Evolutionary conservation across 1,284 basidiomycete genomes (phyloP).

Genomic region (Ustilago lituana): DNA sequence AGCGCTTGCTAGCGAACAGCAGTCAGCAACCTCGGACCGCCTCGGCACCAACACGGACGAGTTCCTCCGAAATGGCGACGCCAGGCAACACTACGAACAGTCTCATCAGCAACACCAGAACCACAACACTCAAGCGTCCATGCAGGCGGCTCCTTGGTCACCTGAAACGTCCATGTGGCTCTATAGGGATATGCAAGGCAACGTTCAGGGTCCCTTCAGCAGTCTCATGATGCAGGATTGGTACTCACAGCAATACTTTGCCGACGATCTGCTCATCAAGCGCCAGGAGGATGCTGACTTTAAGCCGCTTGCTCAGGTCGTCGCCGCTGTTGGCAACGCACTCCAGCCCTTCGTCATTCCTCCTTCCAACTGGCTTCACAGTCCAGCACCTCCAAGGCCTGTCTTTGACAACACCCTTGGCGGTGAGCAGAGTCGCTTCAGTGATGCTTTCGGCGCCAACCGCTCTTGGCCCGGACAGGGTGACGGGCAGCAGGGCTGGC

Average conservation of each 20-base stretch:
- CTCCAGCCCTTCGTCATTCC: constrained; percentile 67
- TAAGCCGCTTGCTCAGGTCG: constrained; percentile 65
- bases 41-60: constrained; percentile 16
- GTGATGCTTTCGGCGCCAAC: constrained; percentile 21
- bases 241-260: constrained; percentile 91
- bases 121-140: constrained; percentile 8
- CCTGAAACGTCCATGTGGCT: constrained; percentile 83
- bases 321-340: constrained; percentile 64
- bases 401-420: constrained; percentile 18
- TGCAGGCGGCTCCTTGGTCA: constrained; percentile 55
- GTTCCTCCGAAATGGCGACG: constrained; percentile 20
- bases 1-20: constrained; percentile 17
- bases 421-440: constrained; percentile 34
- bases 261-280: constrained; percentile 83
- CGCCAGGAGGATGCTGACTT: constrained; percentile 71
- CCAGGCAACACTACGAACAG: constrained; percentile 18
- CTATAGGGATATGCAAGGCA: constrained; percentile 88
- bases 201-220: constrained; percentile 92
- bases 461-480: constrained; percentile 18
- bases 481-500: constrained; percentile 38
- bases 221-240: constrained; percentile 94
- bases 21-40: background rate
- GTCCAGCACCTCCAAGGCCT: constrained; percentile 16
- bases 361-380: constrained; percentile 43
- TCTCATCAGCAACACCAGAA: constrained; percentile 20